Percentiles rank a stretch among this genome's conserved stretches.
These are phyloP conservation scores for Penicillium sp. DNA, from an alignment of 2,329 filamentous ascomycete genomes.

Conservation along the genomic window DNA sequence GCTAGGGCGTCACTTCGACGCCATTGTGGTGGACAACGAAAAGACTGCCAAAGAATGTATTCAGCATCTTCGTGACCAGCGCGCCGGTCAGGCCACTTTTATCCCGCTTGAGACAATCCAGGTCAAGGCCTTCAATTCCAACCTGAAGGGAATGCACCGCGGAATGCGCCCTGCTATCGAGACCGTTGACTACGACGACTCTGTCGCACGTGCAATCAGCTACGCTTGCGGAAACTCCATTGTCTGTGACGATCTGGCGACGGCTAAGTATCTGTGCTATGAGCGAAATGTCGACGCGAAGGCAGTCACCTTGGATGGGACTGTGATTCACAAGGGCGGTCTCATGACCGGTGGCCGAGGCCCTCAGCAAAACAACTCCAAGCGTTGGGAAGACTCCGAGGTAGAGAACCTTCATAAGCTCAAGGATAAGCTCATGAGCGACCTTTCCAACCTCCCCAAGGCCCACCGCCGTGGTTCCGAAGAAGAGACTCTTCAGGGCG, in stretches of 20 bases:
- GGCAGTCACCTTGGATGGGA: conserved; percentile 91
- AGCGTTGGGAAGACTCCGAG: conserved; percentile 85
- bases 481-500: conserved; percentile 77
- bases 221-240: conserved; percentile 95
- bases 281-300: conserved; percentile 83
- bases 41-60: conserved; percentile 94
- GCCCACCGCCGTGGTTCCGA: conserved; percentile 70
- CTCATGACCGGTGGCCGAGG: conserved; percentile 94
- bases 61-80: conserved; percentile 86
- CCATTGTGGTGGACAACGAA: conserved; percentile 91
- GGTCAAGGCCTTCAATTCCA: conserved; percentile 84
- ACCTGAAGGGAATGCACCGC: conserved; percentile 82
- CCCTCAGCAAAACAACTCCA: conserved; percentile 66
- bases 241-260: conserved; percentile 82
- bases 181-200: conserved; percentile 88
- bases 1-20: conserved; percentile 88
- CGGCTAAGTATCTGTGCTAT: conserved; percentile 88
- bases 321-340: conserved; percentile 92
- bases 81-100: conserved; percentile 84
- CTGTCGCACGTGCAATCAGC: conserved; percentile 85
- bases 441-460: conserved; percentile 77
- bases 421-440: conserved; percentile 71
- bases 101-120: conserved; percentile 97
- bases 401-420: conserved; percentile 79
- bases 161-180: conserved; percentile 88